Conservation (phyloP, 306 rosid genomes). For the Pueraria montana region DNA sequence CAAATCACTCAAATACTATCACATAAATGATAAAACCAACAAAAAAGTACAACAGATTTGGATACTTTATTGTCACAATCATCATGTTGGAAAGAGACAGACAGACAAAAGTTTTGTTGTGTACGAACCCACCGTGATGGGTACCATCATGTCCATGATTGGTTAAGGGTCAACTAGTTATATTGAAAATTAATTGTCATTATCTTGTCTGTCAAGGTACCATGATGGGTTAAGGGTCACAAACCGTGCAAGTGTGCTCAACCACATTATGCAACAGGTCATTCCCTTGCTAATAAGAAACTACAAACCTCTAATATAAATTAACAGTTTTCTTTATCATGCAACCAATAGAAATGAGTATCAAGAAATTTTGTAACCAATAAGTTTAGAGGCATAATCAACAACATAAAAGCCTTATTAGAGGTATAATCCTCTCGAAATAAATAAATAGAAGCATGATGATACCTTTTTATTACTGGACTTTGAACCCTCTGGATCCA, state of each 20-base stretch:
- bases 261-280: conserved; percentile 21
- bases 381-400: background rate
- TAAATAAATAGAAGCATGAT: background rate
- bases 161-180: background rate
- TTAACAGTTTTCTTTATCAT: background rate
- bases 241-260: background rate
- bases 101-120: background rate
- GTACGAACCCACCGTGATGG: background rate
- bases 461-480: conserved; percentile 83
- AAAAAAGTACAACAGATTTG: background rate
- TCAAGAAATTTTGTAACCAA: conserved; percentile 14
- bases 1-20: conserved; percentile 13
- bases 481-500: conserved; percentile 74
- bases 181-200: background rate
- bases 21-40: conserved; percentile 7
- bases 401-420: background rate
- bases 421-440: background rate
- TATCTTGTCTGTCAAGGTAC: background rate
- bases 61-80: background rate
- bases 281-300: conserved; percentile 3
- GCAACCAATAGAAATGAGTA: conserved; percentile 29
- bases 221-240: background rate
- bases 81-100: background rate
- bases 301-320: background rate
- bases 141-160: background rate